These are phyloP conservation scores for Flaveria sonorensis DNA, from an alignment of 129 eudicot species.

Conservation along the genomic window DNA sequence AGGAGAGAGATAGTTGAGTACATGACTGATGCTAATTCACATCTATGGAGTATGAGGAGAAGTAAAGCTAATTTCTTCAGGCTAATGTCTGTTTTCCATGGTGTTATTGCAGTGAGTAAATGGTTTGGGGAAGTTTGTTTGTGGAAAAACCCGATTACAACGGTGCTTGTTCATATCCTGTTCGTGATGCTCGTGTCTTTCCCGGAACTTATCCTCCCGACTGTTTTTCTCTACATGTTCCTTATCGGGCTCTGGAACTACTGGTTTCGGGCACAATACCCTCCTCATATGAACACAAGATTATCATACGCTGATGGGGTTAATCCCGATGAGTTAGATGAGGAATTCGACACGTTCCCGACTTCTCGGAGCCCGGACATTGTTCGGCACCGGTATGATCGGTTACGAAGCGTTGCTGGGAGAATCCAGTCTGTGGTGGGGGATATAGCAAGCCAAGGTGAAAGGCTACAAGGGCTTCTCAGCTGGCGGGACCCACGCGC, in stretches of 20 bases:
- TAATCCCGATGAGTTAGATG: slow-evolving; percentile 69
- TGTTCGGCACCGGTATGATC: slow-evolving; percentile 72
- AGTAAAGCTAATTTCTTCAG: slow-evolving; percentile 88
- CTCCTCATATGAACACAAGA: slow-evolving; percentile 85
- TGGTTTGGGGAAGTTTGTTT: slow-evolving; percentile 76
- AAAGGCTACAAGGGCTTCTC: slow-evolving; percentile 75
- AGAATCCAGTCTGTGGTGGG: slow-evolving; percentile 81
- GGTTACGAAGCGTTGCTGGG: slow-evolving; percentile 75
- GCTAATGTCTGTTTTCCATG: slow-evolving; percentile 62
- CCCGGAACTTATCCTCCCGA: slow-evolving; percentile 77
- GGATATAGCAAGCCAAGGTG: slow-evolving; percentile 85
- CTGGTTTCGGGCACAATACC: slow-evolving; percentile 59
- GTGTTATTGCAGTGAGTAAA: slow-evolving; percentile 53
- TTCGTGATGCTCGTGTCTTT: slow-evolving; percentile 68
- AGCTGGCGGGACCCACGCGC: slow-evolving; percentile 96
- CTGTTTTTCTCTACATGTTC: slow-evolving; percentile 79
- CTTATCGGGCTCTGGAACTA: slow-evolving; percentile 82
- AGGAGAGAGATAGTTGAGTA: slow-evolving; percentile 75
- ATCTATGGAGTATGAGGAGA: slow-evolving; percentile 94
- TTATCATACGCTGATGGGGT: slow-evolving; percentile 64
- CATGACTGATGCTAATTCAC: slow-evolving; percentile 86
- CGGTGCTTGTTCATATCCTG: slow-evolving; percentile 66
- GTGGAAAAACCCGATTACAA: slow-evolving; percentile 75
- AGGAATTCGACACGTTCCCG: slow-evolving; percentile 83
- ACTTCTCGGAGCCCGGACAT: slow-evolving; percentile 56